Percentiles rank a stretch among this genome's conserved stretches.
Evolutionary conservation across 2,329 filamentous ascomycete species (phyloP).

Genomic region (Alternaria metachromatica): DNA sequence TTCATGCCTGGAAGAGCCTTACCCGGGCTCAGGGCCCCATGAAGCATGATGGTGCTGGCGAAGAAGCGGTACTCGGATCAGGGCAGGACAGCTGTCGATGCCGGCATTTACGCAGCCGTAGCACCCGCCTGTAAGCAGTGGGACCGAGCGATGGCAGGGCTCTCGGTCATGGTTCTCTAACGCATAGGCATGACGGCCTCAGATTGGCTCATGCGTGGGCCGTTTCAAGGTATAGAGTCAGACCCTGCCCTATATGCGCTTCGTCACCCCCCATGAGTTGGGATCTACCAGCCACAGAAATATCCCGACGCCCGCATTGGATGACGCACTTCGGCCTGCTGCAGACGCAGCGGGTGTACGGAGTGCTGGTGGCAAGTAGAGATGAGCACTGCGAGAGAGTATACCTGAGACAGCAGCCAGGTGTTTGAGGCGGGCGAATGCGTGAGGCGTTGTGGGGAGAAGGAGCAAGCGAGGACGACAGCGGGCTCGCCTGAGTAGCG

Average conservation of each 20-base stretch:
- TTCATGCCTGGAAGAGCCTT: conserved; percentile 40
- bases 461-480: conserved; percentile 20
- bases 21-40: conserved; percentile 32
- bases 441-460: conserved; percentile 10
- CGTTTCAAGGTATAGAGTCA: conserved; percentile 49
- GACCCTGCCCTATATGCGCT: conserved; percentile 48
- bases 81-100: conserved; percentile 41
- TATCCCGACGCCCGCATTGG: conserved; percentile 31
- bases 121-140: conserved; percentile 45
- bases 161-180: conserved; percentile 40
- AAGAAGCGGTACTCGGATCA: conserved; percentile 38
- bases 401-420: conserved; percentile 22
- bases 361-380: conserved; percentile 30
- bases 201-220: conserved; percentile 50
- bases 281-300: conserved; percentile 48
- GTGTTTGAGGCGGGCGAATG: background rate
- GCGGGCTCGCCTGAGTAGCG: conserved; percentile 5
- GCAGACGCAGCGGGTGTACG: conserved; percentile 34
- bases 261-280: conserved; percentile 40
- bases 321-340: conserved; percentile 41
- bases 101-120: conserved; percentile 45
- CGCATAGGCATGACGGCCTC: conserved; percentile 47
- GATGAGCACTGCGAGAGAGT: conserved; percentile 21
- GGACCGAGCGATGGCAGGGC: conserved; percentile 31
- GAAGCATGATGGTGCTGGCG: conserved; percentile 32